A percentile compares a stretch with the other conserved stretches of the same genome.
These are phyloP conservation scores for Dothiorella sarmentorum DNA, from an alignment of 2,329 filamentous ascomycete species.

Conservation along the genomic window DNA sequence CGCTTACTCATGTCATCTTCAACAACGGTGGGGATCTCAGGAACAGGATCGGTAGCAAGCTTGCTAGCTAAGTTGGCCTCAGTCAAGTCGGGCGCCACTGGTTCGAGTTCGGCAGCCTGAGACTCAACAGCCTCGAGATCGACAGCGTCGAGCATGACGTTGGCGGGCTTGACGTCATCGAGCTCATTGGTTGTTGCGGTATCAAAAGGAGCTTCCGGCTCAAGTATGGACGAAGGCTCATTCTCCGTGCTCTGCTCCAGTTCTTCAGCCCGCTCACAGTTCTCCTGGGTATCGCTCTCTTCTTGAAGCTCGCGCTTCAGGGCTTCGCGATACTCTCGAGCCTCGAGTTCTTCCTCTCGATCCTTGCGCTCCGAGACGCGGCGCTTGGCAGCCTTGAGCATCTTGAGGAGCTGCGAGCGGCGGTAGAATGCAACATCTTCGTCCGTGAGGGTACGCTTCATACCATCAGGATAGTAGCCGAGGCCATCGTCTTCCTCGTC, in stretches of 20 bases:
- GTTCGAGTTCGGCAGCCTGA: not conserved
- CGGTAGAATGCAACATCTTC: conserved; percentile 88
- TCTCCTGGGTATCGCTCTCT: not conserved
- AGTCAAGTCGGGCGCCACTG: not conserved
- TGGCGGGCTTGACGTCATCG: not conserved
- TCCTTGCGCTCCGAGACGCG: conserved; percentile 18
- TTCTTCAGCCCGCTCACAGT: not conserved
- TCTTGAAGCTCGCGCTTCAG: not conserved
- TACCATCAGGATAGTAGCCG: conserved; percentile 82
- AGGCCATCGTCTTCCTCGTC: conserved; percentile 61
- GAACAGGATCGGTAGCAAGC: not conserved
- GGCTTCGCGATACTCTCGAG: not conserved
- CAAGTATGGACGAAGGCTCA: not conserved
- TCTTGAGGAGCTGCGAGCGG: conserved; percentile 73
- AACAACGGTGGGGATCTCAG: not conserved
- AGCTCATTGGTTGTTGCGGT: not conserved
- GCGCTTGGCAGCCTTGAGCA: not conserved
- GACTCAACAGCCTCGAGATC: not conserved
- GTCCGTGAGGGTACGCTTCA: conserved; percentile 85
- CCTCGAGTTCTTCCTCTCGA: conserved; percentile 18
- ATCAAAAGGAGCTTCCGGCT: not conserved
- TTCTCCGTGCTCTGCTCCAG: not conserved
- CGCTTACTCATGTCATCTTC: not conserved
- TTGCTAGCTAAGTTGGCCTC: not conserved
- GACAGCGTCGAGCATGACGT: not conserved